Evolutionary conservation across 768 basidiomycete genomes (phyloP).

Genomic region (Arthromyces matolae): DNA sequence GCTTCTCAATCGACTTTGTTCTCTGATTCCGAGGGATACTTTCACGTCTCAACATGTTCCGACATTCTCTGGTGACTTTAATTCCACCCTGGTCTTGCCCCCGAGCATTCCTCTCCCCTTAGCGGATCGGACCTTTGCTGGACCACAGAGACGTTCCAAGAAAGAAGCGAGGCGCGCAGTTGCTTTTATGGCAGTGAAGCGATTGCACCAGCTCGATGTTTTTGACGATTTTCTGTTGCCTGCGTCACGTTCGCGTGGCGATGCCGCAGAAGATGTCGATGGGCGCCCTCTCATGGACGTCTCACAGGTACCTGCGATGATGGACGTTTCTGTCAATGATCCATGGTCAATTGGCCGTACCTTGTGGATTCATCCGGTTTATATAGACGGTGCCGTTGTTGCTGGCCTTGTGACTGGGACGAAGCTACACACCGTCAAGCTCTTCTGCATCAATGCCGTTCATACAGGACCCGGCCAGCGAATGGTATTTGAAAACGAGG

Average conservation of each 20-base stretch:
- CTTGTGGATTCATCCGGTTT: constrained; percentile 63
- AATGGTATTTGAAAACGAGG: constrained; percentile 36
- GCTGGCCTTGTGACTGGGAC: constrained; percentile 72
- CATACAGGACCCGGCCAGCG: constrained; percentile 27
- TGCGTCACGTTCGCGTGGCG: constrained; percentile 46
- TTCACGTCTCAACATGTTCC: constrained; percentile 64
- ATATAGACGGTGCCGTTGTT: constrained; percentile 42
- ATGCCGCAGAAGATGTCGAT: constrained; percentile 51
- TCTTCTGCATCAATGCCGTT: constrained; percentile 37
- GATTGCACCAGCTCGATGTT: constrained; percentile 64
- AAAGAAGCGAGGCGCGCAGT: constrained; percentile 81
- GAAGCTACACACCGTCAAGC: constrained; percentile 42
- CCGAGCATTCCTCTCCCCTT: constrained; percentile 57
- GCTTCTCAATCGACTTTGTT: constrained; percentile 72
- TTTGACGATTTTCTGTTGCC: constrained; percentile 84
- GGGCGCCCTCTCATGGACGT: constrained; percentile 41
- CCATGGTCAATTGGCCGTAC: constrained; percentile 59
- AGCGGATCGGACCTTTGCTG: constrained; percentile 51
- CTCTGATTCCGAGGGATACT: constrained; percentile 67
- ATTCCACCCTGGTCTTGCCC: constrained; percentile 60
- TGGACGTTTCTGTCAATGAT: constrained; percentile 60
- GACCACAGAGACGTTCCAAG: constrained; percentile 62
- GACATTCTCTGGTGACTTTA: constrained; percentile 58
- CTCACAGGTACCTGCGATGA: constrained; percentile 44
- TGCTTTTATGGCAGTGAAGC: constrained; percentile 74